A percentile compares a stretch with the other conserved stretches of the same genome.
phyloP scores from a whole-genome alignment of 257 asterid genomes.

The Leonotis leonurus region DNA sequence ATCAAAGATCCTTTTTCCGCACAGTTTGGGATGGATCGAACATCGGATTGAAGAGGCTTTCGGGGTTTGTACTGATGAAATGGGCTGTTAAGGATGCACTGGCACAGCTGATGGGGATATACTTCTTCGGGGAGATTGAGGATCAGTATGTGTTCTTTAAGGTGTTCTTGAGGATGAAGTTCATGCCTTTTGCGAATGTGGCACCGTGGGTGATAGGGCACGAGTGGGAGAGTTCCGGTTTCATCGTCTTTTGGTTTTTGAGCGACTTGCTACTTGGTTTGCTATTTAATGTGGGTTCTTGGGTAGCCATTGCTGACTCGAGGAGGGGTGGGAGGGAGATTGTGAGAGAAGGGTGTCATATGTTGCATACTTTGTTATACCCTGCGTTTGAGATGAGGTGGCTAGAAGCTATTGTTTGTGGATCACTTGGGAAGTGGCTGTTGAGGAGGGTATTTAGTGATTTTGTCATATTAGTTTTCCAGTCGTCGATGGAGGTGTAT shows the following conservation, averaged over 20 bases:
- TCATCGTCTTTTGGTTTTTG: conserved; percentile 54
- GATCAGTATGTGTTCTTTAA: conserved; percentile 64
- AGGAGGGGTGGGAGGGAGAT: conserved; percentile 91
- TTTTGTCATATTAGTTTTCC: conserved; percentile 43
- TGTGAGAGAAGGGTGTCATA: conserved; percentile 66
- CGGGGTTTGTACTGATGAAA: conserved; percentile 72
- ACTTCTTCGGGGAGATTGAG: conserved; percentile 68
- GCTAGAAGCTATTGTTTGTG: conserved; percentile 70
- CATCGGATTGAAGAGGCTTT: conserved; percentile 68
- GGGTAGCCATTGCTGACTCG: conserved; percentile 75
- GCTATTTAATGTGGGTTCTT: conserved; percentile 66
- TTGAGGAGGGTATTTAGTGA: conserved; percentile 52
- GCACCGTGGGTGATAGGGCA: conserved; percentile 75
- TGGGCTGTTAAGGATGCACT: conserved; percentile 94
- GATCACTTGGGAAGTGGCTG: conserved; percentile 62
- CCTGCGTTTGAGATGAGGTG: conserved; percentile 71
- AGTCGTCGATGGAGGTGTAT: conserved; percentile 76
- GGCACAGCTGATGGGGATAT: conserved; percentile 64
- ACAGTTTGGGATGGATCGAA: conserved; percentile 71
- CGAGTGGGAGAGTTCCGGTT: conserved; percentile 73
- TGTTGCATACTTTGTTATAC: conserved; percentile 46
- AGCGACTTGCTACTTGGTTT: conserved; percentile 62
- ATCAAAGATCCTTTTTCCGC: conserved; percentile 40
- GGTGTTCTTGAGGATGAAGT: conserved; percentile 66
- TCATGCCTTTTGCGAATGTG: conserved; percentile 61